Conservation (phyloP, 768 basidiomycete species). For the Royoungia palumana region DNA sequence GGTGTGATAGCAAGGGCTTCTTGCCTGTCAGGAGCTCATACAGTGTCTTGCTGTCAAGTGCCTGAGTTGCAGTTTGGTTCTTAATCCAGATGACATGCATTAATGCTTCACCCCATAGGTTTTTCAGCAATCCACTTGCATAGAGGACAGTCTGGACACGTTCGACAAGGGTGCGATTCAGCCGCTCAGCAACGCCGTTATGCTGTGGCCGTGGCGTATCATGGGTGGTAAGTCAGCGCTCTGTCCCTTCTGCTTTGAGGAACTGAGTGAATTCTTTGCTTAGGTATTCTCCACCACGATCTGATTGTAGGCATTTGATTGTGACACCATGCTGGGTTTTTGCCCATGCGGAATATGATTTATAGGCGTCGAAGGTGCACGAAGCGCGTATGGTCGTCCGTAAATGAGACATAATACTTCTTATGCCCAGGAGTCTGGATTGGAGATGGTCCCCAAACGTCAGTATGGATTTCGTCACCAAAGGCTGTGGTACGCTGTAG, state of each 20-base stretch:
- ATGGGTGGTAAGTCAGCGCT: background rate
- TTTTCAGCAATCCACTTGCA: background rate
- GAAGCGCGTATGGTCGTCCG: conserved; percentile 29
- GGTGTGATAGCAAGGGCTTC: conserved; percentile 26
- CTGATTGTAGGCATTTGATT: background rate
- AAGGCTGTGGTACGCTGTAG: conserved; percentile 19
- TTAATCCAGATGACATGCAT: background rate
- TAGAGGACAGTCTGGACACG: background rate
- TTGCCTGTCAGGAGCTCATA: conserved; percentile 16
- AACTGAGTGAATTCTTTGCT: background rate
- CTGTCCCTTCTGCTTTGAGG: background rate
- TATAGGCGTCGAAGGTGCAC: background rate
- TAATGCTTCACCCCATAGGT: background rate
- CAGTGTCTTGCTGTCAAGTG: background rate
- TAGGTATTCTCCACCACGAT: conserved; percentile 1
- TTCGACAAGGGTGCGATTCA: background rate
- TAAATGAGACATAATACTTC: conserved; percentile 28
- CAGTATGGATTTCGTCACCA: conserved; percentile 37
- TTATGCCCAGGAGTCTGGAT: conserved; percentile 20
- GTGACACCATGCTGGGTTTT: background rate
- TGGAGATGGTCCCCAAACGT: conserved; percentile 46
- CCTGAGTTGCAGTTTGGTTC: background rate
- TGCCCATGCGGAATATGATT: background rate
- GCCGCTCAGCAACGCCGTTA: background rate
- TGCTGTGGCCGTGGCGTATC: background rate